A percentile compares a stretch with the other conserved stretches of the same genome.
Evolutionary conservation across 78 protist species (phyloP).

Genomic region (Isochrysis galbana): DNA sequence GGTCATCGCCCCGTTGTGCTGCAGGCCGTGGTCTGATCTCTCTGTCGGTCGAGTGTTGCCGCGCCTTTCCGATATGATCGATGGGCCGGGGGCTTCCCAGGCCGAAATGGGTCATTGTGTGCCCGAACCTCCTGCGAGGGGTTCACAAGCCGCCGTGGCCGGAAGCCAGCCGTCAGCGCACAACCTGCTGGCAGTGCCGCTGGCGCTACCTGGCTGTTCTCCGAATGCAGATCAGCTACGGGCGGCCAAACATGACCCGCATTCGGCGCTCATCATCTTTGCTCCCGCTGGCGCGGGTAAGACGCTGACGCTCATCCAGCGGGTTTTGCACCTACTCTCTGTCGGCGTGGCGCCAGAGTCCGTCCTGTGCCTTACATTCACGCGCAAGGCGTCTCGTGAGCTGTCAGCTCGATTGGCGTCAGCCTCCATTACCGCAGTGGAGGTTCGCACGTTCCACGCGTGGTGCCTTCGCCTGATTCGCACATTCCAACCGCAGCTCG

Average conservation of each 20-base stretch:
- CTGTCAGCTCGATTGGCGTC: background rate
- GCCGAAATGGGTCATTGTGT: too few species aligned
- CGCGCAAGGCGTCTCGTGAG: background rate
- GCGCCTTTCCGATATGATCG: too few species aligned
- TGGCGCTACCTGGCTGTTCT: background rate
- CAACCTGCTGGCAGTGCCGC: too few species aligned
- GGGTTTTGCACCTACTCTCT: background rate
- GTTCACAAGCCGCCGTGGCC: too few species aligned
- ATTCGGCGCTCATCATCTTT: background rate
- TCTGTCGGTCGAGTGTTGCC: too few species aligned
- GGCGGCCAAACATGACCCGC: background rate
- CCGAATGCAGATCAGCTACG: background rate
- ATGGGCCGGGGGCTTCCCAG: too few species aligned
- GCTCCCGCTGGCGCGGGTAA: constrained; percentile 10
- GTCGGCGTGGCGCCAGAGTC: background rate
- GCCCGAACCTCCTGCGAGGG: too few species aligned
- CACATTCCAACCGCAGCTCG: background rate
- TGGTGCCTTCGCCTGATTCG: background rate
- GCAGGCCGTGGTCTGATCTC: too few species aligned
- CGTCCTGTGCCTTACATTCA: background rate
- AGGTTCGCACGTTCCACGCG: background rate
- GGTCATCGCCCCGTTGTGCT: too few species aligned
- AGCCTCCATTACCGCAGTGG: background rate
- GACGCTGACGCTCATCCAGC: constrained; percentile 14
- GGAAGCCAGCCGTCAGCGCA: too few species aligned